Conservation (phyloP, 2,329 filamentous ascomycete species). For the Gremmenia infestans region DNA sequence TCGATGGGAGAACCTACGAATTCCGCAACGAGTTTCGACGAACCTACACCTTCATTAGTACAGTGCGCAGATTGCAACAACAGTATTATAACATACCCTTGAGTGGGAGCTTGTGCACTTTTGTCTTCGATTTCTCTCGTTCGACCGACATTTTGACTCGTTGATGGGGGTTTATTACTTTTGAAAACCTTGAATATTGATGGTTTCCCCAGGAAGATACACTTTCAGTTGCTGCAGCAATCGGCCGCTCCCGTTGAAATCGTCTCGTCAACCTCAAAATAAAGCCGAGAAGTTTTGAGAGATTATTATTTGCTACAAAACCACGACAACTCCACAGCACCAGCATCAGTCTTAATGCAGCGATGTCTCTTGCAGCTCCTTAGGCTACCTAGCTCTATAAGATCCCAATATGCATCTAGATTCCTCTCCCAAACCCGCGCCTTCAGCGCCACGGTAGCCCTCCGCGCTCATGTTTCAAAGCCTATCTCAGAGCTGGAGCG, state of each 20-base stretch:
- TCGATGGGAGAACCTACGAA: conserved; percentile 60
- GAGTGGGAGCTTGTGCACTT: conserved; percentile 89
- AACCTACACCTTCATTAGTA: conserved; percentile 44
- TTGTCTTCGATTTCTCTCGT: conserved; percentile 64
- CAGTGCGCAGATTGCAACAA: background rate
- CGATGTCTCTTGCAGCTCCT: conserved; percentile 31
- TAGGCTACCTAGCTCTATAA: conserved; percentile 31
- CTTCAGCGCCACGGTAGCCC: conserved; percentile 28
- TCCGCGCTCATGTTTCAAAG: conserved; percentile 29
- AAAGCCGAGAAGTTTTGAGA: background rate
- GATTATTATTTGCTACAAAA: background rate
- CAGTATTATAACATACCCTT: conserved; percentile 56
- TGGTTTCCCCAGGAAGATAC: conserved; percentile 5
- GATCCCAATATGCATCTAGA: conserved; percentile 27
- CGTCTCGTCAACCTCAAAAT: conserved; percentile 4
- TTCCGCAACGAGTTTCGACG: conserved; percentile 85
- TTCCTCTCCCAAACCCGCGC: conserved; percentile 16
- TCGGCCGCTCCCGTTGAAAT: conserved; percentile 3
- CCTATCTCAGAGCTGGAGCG: conserved; percentile 42
- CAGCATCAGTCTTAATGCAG: conserved; percentile 26
- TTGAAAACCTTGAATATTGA: background rate
- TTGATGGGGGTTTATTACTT: conserved; percentile 5
- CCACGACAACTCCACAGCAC: background rate
- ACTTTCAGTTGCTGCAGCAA: conserved; percentile 10
- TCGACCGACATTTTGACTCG: conserved; percentile 25